phyloP scores from a whole-genome alignment of 208 protist genomes.

The Leishmania guyanensis region DNA sequence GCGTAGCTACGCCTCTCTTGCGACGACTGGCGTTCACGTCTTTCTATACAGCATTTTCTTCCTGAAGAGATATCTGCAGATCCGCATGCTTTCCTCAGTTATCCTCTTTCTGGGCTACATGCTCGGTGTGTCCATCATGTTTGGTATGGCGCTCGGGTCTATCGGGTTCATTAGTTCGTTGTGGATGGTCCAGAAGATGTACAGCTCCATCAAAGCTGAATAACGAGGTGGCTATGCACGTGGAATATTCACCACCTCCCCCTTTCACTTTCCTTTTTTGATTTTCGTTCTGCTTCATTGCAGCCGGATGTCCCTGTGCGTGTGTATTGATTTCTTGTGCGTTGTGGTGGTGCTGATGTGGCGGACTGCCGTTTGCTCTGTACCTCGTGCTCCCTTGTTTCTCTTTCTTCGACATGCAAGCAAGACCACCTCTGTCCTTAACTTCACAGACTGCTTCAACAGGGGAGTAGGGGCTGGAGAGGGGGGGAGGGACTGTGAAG shows the following conservation, averaged over 20 bases:
- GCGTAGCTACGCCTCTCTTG: conserved; percentile 90
- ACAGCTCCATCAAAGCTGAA: conserved; percentile 65
- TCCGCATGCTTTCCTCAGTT: conserved; percentile 57
- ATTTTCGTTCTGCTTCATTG: background rate
- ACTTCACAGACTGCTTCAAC: background rate
- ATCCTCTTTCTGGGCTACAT: conserved; percentile 84
- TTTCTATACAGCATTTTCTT: conserved; percentile 95
- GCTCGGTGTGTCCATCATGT: conserved; percentile 55
- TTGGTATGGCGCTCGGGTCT: conserved; percentile 66
- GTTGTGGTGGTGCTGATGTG: background rate
- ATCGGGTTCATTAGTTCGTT: conserved; percentile 75
- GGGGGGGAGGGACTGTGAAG: background rate
- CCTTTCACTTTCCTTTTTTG: background rate
- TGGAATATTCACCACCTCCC: background rate
- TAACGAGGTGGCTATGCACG: conserved; percentile 7
- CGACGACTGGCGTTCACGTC: conserved; percentile 84
- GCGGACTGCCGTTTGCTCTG: background rate
- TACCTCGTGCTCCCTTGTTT: background rate
- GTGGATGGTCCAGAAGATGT: conserved; percentile 78
- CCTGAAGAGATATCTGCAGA: conserved; percentile 74
- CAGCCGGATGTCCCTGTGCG: no score
- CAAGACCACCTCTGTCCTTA: background rate
- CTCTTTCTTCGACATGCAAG: background rate
- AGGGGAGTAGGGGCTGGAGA: background rate
- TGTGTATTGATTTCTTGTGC: background rate